phyloP scores from a whole-genome alignment of 148 eudicot species.

The Persicaria maculosa region DNA sequence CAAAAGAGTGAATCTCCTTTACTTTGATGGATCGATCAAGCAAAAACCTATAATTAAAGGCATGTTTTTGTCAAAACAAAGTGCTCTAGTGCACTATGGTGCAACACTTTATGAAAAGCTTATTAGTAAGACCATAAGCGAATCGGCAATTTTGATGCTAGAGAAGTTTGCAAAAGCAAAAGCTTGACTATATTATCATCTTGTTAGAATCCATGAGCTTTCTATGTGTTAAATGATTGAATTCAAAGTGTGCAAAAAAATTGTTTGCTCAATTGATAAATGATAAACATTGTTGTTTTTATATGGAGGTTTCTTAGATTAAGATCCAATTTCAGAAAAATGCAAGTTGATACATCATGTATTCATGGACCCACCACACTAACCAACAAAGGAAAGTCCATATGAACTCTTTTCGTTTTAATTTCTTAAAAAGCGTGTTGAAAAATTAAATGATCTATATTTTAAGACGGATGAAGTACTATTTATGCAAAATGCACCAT shows the following conservation, averaged over 20 bases:
- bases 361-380: not conserved
- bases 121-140: not conserved
- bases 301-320: not conserved
- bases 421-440: no score
- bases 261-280: not conserved
- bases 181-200: not conserved
- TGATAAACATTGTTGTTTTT: not conserved
- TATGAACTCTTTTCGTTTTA: no score
- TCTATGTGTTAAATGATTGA: not conserved
- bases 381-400: not conserved
- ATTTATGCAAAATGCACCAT: not conserved
- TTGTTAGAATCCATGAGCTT: not conserved
- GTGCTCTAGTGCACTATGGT: slow-evolving; percentile 2
- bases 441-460: no score
- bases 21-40: slow-evolving; percentile 7
- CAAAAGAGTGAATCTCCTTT: not conserved
- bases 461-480: no score
- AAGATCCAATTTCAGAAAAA: not conserved
- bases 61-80: slow-evolving; percentile 5
- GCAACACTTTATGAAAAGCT: not conserved
- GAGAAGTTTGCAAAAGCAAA: not conserved
- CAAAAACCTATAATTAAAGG: not conserved
- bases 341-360: not conserved
- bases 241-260: not conserved
- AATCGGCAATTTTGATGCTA: not conserved